Evolutionary conservation across 306 rosid genomes (phyloP).

Genomic region (Phaseolus lunatus): DNA sequence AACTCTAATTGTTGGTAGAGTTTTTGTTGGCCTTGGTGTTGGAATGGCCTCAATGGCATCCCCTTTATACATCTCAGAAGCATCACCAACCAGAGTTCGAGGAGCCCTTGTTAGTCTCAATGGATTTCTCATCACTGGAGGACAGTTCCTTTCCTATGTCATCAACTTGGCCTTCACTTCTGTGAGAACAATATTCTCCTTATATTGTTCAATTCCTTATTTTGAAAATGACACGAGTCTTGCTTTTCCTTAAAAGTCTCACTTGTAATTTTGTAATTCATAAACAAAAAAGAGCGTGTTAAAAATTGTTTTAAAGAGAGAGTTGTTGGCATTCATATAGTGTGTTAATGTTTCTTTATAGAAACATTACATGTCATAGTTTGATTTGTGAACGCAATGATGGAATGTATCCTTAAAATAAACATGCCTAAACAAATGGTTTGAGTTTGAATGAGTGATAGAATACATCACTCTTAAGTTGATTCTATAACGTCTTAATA

Average conservation of each 20-base stretch:
- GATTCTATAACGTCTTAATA: no score
- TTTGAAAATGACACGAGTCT: not conserved
- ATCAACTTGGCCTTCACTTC: conserved; percentile 71
- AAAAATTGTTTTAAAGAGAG: no score
- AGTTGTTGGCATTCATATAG: no score
- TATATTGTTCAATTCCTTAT: not conserved
- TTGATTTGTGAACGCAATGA: no score
- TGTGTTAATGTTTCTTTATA: no score
- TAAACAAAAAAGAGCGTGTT: no score
- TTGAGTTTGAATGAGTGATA: no score
- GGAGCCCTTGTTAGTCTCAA: conserved; percentile 78
- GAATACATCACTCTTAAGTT: no score
- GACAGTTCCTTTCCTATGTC: conserved; percentile 71
- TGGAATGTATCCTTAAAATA: no score
- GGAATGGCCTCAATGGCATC: conserved; percentile 82
- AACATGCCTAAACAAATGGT: not conserved
- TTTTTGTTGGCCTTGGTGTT: conserved; percentile 70
- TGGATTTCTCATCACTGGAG: conserved; percentile 73
- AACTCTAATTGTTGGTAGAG: conserved; percentile 57
- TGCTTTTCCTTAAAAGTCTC: no score
- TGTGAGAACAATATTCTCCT: conserved; percentile 37
- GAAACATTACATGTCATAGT: no score
- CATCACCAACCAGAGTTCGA: conserved; percentile 69
- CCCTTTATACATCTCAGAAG: conserved; percentile 74
- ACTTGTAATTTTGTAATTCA: no score